Evolutionary conservation across 2,329 filamentous ascomycete genomes (phyloP).

Genomic region (Lachnellula hyalina): DNA sequence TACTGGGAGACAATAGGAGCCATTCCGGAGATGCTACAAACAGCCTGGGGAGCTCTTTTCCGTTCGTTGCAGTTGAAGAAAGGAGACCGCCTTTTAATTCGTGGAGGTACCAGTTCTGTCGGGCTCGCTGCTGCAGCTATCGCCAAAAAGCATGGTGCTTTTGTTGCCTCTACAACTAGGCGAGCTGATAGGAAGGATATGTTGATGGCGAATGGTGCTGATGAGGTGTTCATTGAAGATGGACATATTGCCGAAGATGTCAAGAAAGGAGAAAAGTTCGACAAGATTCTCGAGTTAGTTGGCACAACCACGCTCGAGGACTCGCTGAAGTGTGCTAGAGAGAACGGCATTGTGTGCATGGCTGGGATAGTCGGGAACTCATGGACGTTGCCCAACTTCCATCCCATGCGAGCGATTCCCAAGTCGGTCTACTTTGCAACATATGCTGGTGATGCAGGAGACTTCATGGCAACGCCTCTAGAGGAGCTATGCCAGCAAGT

Average conservation of each 20-base stretch:
- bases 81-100: slow-evolving; percentile 41
- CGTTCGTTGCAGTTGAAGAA: slow-evolving; percentile 33
- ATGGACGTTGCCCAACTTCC: slow-evolving; percentile 35
- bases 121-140: slow-evolving; percentile 42
- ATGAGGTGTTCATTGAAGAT: slow-evolving; percentile 40
- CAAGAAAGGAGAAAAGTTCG: slow-evolving; percentile 29
- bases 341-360: slow-evolving; percentile 40
- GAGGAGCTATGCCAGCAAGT: slow-evolving; percentile 35
- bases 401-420: slow-evolving; percentile 40
- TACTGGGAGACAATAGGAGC: slow-evolving; percentile 41
- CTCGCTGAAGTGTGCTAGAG: slow-evolving; percentile 36
- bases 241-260: slow-evolving; percentile 36
- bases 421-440: slow-evolving; percentile 36
- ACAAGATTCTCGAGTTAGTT: slow-evolving; percentile 44
- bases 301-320: slow-evolving; percentile 39
- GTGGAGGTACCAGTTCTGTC: slow-evolving; percentile 41
- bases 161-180: slow-evolving; percentile 38
- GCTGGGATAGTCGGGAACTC: slow-evolving; percentile 40
- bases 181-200: slow-evolving; percentile 32
- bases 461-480: slow-evolving; percentile 39
- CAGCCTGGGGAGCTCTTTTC: slow-evolving; percentile 41
- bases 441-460: slow-evolving; percentile 35
- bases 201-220: slow-evolving; percentile 36
- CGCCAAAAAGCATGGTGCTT: slow-evolving; percentile 37
- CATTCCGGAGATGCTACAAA: slow-evolving; percentile 47